A percentile compares a stretch with the other conserved stretches of the same genome.
Conservation (phyloP, 2,329 filamentous ascomycete genomes). For the Nothopassalora personata region DNA sequence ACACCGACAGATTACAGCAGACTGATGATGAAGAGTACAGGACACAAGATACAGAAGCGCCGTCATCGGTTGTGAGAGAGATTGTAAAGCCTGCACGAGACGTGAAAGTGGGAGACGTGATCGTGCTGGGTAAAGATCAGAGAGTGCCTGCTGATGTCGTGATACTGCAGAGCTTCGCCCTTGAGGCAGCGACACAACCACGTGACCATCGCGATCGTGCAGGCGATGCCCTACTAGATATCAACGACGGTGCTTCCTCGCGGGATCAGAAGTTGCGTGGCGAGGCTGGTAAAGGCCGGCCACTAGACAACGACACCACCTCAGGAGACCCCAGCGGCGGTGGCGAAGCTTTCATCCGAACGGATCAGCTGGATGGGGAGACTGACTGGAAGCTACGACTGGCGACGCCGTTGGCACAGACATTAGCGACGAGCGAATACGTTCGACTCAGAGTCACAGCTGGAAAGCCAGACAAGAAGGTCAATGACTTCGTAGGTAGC, state of each 20-base stretch:
- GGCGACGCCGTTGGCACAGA: slow-evolving; percentile 79
- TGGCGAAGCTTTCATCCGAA: slow-evolving; percentile 93
- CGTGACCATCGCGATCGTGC: slow-evolving; percentile 35
- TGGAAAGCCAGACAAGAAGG: slow-evolving; percentile 84
- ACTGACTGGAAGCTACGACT: slow-evolving; percentile 97
- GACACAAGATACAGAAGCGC: slow-evolving; percentile 34
- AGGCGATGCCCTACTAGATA: slow-evolving; percentile 23
- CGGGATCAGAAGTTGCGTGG: slow-evolving; percentile 23
- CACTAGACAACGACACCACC: slow-evolving; percentile 30
- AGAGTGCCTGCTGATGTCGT: slow-evolving; percentile 91
- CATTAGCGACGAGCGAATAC: slow-evolving; percentile 67
- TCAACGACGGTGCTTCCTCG: slow-evolving; percentile 16
- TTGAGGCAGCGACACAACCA: slow-evolving; percentile 44
- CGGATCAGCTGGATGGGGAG: slow-evolving; percentile 94
- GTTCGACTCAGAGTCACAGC: slow-evolving; percentile 64
- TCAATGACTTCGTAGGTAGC: slow-evolving; percentile 92
- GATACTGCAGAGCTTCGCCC: slow-evolving; percentile 73
- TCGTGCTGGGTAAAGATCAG: slow-evolving; percentile 87
- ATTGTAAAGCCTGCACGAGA: slow-evolving; percentile 77
- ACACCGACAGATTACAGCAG: slow-evolving; percentile 50
- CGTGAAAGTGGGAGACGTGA: slow-evolving; percentile 88
- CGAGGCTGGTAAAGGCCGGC: slow-evolving; percentile 16
- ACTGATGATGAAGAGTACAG: slow-evolving; percentile 65
- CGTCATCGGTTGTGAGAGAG: slow-evolving; percentile 49
- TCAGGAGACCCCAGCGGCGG: slow-evolving; percentile 41